Evolutionary conservation across 192 early-diverging fungal genomes (phyloP), one percentile per base, ranked within the genome.

Genomic region (Martensiomyces pterosporus): DNA sequence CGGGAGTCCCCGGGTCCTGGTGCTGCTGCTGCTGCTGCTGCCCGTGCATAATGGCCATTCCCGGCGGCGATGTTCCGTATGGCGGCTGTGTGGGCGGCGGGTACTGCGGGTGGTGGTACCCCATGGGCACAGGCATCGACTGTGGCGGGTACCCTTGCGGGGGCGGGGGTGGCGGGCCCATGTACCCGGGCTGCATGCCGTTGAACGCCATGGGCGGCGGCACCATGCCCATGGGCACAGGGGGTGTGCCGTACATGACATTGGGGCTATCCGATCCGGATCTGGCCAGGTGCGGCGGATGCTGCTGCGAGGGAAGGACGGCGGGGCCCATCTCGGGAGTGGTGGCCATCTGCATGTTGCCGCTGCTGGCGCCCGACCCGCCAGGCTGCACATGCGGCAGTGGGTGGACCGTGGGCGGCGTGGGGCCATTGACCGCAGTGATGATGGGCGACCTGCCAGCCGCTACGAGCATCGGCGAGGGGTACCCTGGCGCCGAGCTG

Each of bases 151-250:
- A 73, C 13, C 69, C 69, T 32, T 73, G 69, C 18, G 50, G 58
- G 9, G 57, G 42, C 43, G 61, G 60, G 9, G 57, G 42, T 39
- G 61, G 60, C 24, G 57, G 58, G 0, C 54, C 62, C 58, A 73
- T 62, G 47, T 66, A 73, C 22, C 49, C 58, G 7, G 52, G 40
- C 33, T 60, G 68, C 62, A 72, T 72, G 1, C 56, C 68, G 26
- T 36, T 59, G 25, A 62, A 73, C 2, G 48, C 16, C 69, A 73
- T 73, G 2, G 53, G 54, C 29, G 60, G 67, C 48, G 61, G 62
- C 32, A 73, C 69, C 63, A 73, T 65, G 27, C 69, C 62, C 57
- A 73, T 73, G 25, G 64, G 69, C 42, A 65, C 38, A 2, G 55
- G 67, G 42, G 58, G 54, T 5, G 40, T 49, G 32, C 54, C 50